A percentile compares a stretch with the other conserved stretches of the same genome.
Evolutionary conservation across 129 eudicot genomes (phyloP).

Genomic region (Calendula officinalis): DNA sequence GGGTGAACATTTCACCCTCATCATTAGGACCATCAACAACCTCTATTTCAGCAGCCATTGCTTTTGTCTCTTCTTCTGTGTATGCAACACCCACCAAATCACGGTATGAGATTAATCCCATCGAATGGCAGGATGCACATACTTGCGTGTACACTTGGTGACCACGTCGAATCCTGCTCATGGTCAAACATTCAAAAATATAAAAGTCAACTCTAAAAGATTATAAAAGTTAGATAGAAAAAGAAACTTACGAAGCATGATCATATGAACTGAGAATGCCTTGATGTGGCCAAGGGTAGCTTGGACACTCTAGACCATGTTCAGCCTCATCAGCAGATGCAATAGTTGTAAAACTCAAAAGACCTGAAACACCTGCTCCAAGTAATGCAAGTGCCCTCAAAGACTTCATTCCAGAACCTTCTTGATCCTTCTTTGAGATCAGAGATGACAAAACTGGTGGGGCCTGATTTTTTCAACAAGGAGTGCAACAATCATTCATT

Average conservation of each 20-base stretch:
- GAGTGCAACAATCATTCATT: slow-evolving; percentile 16
- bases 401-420: slow-evolving; percentile 53
- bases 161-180: slow-evolving; percentile 83
- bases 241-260: slow-evolving; percentile 72
- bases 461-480: slow-evolving; percentile 37
- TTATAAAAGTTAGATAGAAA: not conserved
- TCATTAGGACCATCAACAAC: slow-evolving; percentile 93
- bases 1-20: slow-evolving; percentile 92
- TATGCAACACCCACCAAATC: slow-evolving; percentile 93
- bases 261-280: slow-evolving; percentile 94
- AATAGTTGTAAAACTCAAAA: slow-evolving; percentile 64
- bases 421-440: slow-evolving; percentile 59
- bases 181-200: not conserved
- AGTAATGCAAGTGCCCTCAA: slow-evolving; percentile 69
- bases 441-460: slow-evolving; percentile 65
- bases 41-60: slow-evolving; percentile 95
- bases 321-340: slow-evolving; percentile 92
- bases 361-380: slow-evolving; percentile 88
- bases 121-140: slow-evolving; percentile 93
- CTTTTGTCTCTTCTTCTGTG: slow-evolving; percentile 89
- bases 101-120: slow-evolving; percentile 82
- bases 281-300: slow-evolving; percentile 91
- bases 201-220: slow-evolving; percentile 6
- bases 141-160: slow-evolving; percentile 92
- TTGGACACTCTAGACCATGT: slow-evolving; percentile 81